Evolutionary conservation across 2,329 filamentous ascomycete species (phyloP).

Genomic region (Phialophora chinensis): DNA sequence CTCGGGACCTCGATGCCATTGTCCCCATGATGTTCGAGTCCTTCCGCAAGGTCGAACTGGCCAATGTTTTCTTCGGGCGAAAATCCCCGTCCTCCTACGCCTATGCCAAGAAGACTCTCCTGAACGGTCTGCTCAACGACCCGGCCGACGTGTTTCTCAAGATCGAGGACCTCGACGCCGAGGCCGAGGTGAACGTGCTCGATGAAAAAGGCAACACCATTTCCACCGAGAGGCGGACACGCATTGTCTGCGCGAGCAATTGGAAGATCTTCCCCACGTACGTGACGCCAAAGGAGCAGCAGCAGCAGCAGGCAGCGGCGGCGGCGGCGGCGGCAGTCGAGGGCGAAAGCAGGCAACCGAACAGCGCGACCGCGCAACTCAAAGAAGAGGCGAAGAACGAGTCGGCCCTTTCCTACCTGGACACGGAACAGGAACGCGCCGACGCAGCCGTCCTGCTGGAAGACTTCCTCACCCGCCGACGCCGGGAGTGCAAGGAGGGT

Average conservation of each 20-base stretch:
- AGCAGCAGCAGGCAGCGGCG: not conserved
- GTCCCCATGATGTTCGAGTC: slow-evolving; percentile 28
- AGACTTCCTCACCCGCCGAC: slow-evolving; percentile 21
- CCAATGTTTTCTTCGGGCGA: slow-evolving; percentile 28
- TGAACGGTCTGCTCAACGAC: slow-evolving; percentile 19
- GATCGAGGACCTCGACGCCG: slow-evolving; percentile 27
- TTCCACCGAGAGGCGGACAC: slow-evolving; percentile 21
- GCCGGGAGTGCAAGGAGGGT: slow-evolving; percentile 21
- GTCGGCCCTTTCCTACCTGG: slow-evolving; percentile 22
- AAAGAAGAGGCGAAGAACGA: slow-evolving; percentile 12
- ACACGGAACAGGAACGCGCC: slow-evolving; percentile 26
- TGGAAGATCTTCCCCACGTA: slow-evolving; percentile 33
- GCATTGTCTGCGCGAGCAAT: slow-evolving; percentile 28
- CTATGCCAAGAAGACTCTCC: slow-evolving; percentile 22
- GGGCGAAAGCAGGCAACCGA: not conserved
- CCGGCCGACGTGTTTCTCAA: slow-evolving; percentile 30
- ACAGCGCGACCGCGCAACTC: slow-evolving; percentile 1
- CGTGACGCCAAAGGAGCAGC: slow-evolving; percentile 18
- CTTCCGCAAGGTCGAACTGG: slow-evolving; percentile 23
- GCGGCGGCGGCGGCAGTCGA: not conserved
- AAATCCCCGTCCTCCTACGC: slow-evolving; percentile 21
- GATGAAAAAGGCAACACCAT: slow-evolving; percentile 23
- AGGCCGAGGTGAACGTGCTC: slow-evolving; percentile 21
- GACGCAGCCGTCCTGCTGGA: slow-evolving; percentile 26
- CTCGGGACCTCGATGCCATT: slow-evolving; percentile 27